Base-by-base conservation (phyloP, 2,329 filamentous ascomycete species). In the Penicillium sp. region DNA sequence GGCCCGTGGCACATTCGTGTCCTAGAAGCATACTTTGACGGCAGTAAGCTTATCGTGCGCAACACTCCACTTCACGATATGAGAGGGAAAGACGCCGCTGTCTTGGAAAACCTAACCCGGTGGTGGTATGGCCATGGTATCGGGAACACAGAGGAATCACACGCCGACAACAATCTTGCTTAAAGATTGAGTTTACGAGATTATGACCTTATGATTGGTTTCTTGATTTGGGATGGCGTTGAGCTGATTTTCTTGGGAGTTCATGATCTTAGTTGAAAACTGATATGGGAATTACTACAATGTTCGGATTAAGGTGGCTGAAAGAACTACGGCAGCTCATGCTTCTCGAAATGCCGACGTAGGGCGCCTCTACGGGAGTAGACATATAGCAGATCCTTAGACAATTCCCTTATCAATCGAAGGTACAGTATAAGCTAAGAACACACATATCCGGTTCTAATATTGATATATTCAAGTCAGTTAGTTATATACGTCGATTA, bases 21-120 rank as follows among this genome's bases (percentile, higher is more conserved):
- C 9, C 9, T 47, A 37, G 44, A 47, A 36, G 41, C 41, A 14
- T 44, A 37, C 16, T 47, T 35, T 21, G 36, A 44, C 26, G 41
- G 36, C 19, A 32, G 39, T 17, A 27, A 47, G 19, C 45, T 47
- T 20, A 29, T 41, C n/a, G 33, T 47, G 10, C 33, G 41, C 16
- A 33, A 16, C 16, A 41, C 41, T 18, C 20, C 15, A 29, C n/a
- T 44, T 11, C 41, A 41, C 27, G 30, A 47, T 20, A 28, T 35
- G 31, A 35, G 18, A 14, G 15, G 6, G 13, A 20, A 36, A 7
- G 13, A 19, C 11, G 38, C 26, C n/a, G 13, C 30, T 10, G 19
- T 27, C 6, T 11, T 36, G 14, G 14, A 27, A 11, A 16, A 20
- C 7, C 13, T 41, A n/a, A n/a, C 16, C 20, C 38, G 31, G 15